phyloP scores from a whole-genome alignment of 1,284 basidiomycete species.

The Fomitopsis palustris region DNA sequence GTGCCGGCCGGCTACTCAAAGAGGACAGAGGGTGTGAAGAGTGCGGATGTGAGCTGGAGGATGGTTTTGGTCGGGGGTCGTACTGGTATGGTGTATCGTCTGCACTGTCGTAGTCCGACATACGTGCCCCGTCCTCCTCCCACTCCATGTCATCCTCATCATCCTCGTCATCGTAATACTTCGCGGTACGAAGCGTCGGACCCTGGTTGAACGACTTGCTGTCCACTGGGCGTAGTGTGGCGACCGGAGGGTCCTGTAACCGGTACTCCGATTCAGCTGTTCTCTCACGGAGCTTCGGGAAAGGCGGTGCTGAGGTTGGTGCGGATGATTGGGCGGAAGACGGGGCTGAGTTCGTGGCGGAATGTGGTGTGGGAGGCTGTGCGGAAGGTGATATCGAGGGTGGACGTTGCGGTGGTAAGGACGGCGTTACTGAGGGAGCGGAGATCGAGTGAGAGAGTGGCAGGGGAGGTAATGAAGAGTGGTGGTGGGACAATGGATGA shows the following conservation, averaged over 20 bases:
- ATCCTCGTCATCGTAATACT: slow-evolving; percentile 26
- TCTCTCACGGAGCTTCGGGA: slow-evolving; percentile 2
- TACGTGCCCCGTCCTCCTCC: slow-evolving; percentile 18
- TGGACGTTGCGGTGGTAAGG: neutral
- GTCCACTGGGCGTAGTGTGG: slow-evolving; percentile 29
- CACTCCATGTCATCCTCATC: slow-evolving; percentile 27
- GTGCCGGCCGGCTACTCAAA: slow-evolving; percentile 15
- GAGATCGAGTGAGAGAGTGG: neutral
- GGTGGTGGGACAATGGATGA: neutral
- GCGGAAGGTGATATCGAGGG: slow-evolving; percentile 7
- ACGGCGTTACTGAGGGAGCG: neutral
- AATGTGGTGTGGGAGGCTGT: slow-evolving; percentile 5
- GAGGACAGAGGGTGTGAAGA: slow-evolving; percentile 11
- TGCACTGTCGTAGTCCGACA: slow-evolving; percentile 51
- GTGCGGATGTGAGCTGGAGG: slow-evolving; percentile 18
- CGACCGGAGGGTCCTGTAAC: slow-evolving; percentile 15
- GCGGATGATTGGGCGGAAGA: neutral
- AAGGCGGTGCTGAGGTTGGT: slow-evolving; percentile 5
- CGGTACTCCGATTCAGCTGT: slow-evolving; percentile 1
- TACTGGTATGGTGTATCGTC: slow-evolving; percentile 52
- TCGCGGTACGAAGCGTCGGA: slow-evolving; percentile 20
- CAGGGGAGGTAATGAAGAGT: neutral
- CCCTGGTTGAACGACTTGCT: slow-evolving; percentile 26
- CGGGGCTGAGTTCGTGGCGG: slow-evolving; percentile 7
- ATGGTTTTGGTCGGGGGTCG: slow-evolving; percentile 31